Evolutionary conservation across 164 flowering plant genomes (phyloP).

Genomic region (Vitis labrusca): DNA sequence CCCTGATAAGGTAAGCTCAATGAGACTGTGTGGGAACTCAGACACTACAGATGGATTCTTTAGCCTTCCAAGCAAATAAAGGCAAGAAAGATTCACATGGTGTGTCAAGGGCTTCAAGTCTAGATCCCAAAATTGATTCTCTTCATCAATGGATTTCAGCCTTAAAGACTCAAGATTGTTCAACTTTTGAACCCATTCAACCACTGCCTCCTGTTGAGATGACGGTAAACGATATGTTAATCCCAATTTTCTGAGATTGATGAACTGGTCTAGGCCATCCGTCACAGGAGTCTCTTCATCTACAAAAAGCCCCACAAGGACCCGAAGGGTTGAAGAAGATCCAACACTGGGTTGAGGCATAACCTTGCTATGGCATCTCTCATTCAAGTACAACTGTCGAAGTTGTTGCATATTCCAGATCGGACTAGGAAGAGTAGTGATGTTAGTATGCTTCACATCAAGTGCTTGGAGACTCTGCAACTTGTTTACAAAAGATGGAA

Average conservation of each 20-base stretch:
- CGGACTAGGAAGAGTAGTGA: neutral
- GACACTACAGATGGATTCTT: neutral
- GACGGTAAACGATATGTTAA: conserved; percentile 8
- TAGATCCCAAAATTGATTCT: conserved; percentile 6
- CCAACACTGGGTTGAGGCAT: neutral
- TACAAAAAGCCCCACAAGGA: conserved; percentile 16
- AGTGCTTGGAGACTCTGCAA: conserved; percentile 8
- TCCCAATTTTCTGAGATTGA: conserved; percentile 19
- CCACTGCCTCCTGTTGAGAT: neutral
- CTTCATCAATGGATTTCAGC: conserved; percentile 15
- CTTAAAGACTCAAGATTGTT: conserved; percentile 16
- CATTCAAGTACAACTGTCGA: conserved; percentile 5
- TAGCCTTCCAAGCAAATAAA: conserved; percentile 14
- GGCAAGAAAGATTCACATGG: conserved; percentile 3
- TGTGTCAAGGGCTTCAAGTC: conserved; percentile 6
- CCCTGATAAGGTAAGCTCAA: conserved; percentile 6
- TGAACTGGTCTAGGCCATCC: conserved; percentile 3
- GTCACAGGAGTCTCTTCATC: neutral
- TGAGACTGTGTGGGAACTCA: conserved; percentile 1
- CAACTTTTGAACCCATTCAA: conserved; percentile 13
- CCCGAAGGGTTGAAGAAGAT: conserved; percentile 14
- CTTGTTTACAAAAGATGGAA: conserved; percentile 2
- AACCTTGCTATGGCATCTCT: neutral
- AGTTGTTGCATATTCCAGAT: conserved; percentile 6
- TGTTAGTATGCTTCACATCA: conserved; percentile 15